Evolutionary conservation across 371 early-diverging fungal genomes (phyloP).

Genomic region (Haplosporangium sp.): DNA sequence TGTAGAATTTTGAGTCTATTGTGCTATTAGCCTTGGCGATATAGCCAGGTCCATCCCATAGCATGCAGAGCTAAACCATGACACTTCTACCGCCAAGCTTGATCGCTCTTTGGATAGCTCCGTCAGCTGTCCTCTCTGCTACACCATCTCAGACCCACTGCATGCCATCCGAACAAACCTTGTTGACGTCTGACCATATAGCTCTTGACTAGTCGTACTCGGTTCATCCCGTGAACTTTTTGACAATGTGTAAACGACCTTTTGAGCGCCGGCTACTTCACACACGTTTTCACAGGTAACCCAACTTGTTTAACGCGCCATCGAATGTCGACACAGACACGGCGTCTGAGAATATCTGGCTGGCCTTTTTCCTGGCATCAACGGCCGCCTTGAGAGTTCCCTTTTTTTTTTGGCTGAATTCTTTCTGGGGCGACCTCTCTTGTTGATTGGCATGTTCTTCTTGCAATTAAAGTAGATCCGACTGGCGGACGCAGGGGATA

Average conservation of each 20-base stretch:
- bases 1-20: background rate
- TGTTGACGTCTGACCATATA: conserved; percentile 7
- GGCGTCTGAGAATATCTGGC: background rate
- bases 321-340: conserved; percentile 17
- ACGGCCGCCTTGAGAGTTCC: conserved; percentile 2
- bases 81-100: background rate
- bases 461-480: background rate
- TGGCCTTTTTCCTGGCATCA: conserved; percentile 7
- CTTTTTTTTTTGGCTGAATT: background rate
- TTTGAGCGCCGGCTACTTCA: conserved; percentile 28
- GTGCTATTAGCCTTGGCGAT: background rate
- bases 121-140: background rate
- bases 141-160: background rate
- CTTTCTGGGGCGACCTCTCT: conserved; percentile 9
- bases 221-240: conserved; percentile 34
- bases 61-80: background rate
- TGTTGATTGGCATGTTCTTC: conserved; percentile 11
- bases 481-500: background rate
- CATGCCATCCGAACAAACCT: background rate
- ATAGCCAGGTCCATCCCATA: background rate
- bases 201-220: background rate
- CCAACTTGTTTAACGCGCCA: conserved; percentile 20
- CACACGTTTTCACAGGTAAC: conserved; percentile 14
- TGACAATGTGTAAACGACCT: conserved; percentile 5
- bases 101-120: background rate